Evolutionary conservation across 176 grass and related monocot species (phyloP), one percentile per base, ranked within the genome.

Genomic region (Carex kokanica): DNA sequence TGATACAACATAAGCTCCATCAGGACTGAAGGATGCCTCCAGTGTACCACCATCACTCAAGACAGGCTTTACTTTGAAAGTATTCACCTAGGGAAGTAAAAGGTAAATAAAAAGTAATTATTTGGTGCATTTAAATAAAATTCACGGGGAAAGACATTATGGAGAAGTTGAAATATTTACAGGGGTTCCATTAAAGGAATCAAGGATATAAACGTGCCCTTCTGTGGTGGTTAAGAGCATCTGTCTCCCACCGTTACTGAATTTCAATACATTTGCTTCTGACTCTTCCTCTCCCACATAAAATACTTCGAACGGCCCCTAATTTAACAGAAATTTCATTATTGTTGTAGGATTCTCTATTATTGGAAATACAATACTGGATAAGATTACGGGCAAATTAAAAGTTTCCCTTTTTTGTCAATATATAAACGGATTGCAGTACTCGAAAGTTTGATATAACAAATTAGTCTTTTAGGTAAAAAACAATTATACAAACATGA

Each of bases 11-110:
- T 95, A 92, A 82, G 90, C 93, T 86, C 92, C 96, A 83, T 98
- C 96, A 81, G 93, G 96, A 86, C 96, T 98, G 57, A 98, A 98
- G 54, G 96, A 95, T 71, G 96, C 96, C 80, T 98, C 96, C 64
- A 98, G 73, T 32, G 91, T 95, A 62, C 90, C 62, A 43, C 80
- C 88, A 52, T 93, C 81, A 49, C 84, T 90, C 67, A 90, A 21
- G n/a, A 87, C 93, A 72, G 96, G 96, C 60, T 98, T 98, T 10
- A 98, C 91, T 80, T 91, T 95, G 81, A 85, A 95, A 0, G 96
- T 95, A 45, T 89, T 84, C 74, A 91, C 85, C 96, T 95, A 83
- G 3, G 25, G 54, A 43, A 84, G 15, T 36, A 20, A 59, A 66
- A 65, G 31, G 43, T 14, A 49, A 14, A 21, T 79, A 64, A 8